Evolutionary conservation across 1,139 yeast genomes (phyloP), one percentile per base, ranked within the genome.

Genomic region (Protomyces inouyei): DNA sequence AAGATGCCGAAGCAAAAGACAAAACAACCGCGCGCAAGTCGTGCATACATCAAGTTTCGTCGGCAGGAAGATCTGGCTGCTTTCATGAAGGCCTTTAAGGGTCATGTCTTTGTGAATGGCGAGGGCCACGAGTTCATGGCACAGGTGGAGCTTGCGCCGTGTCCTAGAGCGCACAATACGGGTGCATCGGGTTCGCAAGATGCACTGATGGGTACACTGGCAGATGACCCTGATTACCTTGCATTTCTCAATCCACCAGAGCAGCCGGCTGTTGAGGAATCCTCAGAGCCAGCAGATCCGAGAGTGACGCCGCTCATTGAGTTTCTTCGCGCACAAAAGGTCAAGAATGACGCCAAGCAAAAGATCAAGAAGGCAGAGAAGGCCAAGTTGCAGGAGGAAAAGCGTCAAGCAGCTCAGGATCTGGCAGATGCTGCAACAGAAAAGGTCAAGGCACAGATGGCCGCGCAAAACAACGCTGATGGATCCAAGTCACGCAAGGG

Each of bases 61-160:
- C 35, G 57, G 14, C 51, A 38, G 8, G 68, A 63, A 14, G 57
- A 57, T 32, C 21, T 69, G 16, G 46, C 60, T 18, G 64, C 63
- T 16, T 69, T 69, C 57, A 54, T 61, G 54, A 67, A 64, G 52
- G 68, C 66, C n/a, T 60, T 68, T 18, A 45, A 48, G 10, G 68
- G 68, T 1, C 64, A 54, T 18, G 10, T 32, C 12, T 57, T 68
- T 25, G 55, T 65, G 51, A 66, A 65, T 38, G 28, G 63, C 4
- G 64, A 52, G 12, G 60, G 68, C 10, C 43, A 57, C 38, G 68
- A 66, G 43, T 63, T 60, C 28, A 52, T 48, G n/a, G 59, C 67
- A 10, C 65, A 61, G 51, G 65, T 69, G 35, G 71, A 69, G 43
- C 61, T 68, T 40, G 70, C 71, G 10, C 71, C 71, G 8, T 65